Base-by-base conservation (phyloP, 768 basidiomycete species). In the Agrocybe pediades region DNA sequence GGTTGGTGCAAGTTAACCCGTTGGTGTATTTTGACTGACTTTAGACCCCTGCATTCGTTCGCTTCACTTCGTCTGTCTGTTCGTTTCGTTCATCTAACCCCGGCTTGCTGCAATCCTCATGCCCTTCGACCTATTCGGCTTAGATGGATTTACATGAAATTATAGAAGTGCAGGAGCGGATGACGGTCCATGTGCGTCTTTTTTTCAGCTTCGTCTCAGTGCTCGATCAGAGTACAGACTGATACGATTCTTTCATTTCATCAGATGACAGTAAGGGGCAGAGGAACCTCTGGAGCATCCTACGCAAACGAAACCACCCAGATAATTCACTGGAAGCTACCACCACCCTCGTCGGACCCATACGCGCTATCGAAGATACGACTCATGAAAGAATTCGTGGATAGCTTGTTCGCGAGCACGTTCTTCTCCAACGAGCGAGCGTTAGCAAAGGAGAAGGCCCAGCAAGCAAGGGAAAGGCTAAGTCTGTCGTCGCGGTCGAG, bases 371-470 rank as follows among this genome's bases (percentile, higher is more conserved):
- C 68, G 7, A 69, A 63, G 50, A 67, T 72, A n/a, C 51, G 51
- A 8, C 40, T 56, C 11, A 61, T 68, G 26, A 71, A 70, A 51
- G 71, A 72, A 56, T 74, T 66, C 52, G 63, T 72, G 5, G 70
- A 71, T 53, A 68, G 65, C 30, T 51, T 53, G 15, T 56, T 44
- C 19, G 62, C 53, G 16, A 26, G 49, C 26, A 63, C 62, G 30
- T 73, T 70, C 53, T 72, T 69, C 56, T 54, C 57, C 3, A 64
- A 68, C 44, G 72, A 73, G 46, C 58, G 65, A 17, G 64, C 56
- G 30, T 67, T 62, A 44, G 53, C 46, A 6, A 56, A 60, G 50
- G 49, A 33, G 23, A 21, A 44, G 25, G 33, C 46, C 15, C 39
- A 29, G 16, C 41, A 21, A 2, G 17, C 9, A 41, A 41, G 23